Evolutionary conservation across 129 eudicot genomes (phyloP), one percentile per base, ranked within the genome.

Genomic region (Solidago caesia): DNA sequence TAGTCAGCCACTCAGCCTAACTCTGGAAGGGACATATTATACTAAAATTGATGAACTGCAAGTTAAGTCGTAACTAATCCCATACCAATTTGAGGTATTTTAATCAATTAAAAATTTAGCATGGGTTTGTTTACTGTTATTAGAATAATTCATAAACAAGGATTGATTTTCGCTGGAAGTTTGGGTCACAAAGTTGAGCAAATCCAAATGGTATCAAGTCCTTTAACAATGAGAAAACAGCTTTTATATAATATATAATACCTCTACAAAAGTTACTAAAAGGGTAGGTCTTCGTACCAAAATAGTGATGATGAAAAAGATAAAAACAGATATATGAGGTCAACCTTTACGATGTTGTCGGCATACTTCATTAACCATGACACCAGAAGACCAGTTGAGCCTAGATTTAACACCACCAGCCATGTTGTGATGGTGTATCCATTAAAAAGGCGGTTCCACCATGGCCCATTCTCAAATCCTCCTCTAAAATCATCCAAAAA

Each of bases 291-390:
- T 44, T 16, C 56, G 60, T 29, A 53, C 33, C 14, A 58, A 64
- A 52, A 67, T 76, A 67, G 73, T 8, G 73, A 44, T 76, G 43
- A 55, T 26, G 67, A 66, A n/a, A 26, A 43, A 55, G 47, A 69
- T 46, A 9, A 42, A 58, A 66, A 8, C 44, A 25, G 70, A 15
- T 45, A 5, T 7, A 77, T 39, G 10, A 48, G 59, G 44, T 3
- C 46, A 74, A 94, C 98, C 98, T 94, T 94, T 25, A 92, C 96
- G 71, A 92, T 92, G 78, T 92, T 92, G 86, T 95, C 99, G 0
- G 99, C 97, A 85, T 91, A 91, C 83, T 95, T 95, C 99, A 95
- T 95, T 21, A 95, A 80, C 99, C 99, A 93, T 10, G 98, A 93
- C 70, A 93, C 97, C 11, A 93, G 64, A 58, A 93, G 84, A 67